Evolutionary conservation across 2,329 filamentous ascomycete species (phyloP).

Genomic region (Monosporascus sp.): DNA sequence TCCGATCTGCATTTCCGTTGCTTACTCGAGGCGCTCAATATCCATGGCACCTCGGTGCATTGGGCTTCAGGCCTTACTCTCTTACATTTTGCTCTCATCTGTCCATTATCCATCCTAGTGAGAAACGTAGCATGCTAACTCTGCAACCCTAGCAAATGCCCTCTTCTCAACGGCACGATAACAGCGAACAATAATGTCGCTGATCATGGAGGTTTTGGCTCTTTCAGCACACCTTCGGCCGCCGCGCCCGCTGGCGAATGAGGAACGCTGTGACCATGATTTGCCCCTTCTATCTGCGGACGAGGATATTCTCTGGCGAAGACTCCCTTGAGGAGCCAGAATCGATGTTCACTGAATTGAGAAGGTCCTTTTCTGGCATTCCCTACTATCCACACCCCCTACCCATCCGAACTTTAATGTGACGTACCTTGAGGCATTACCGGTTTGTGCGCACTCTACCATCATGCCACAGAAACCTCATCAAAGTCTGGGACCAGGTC

Average conservation of each 20-base stretch:
- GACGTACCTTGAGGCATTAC: too few species aligned
- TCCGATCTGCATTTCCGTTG: not conserved
- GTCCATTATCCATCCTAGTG: not conserved
- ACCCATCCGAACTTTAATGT: too few species aligned
- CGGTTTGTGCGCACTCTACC: too few species aligned
- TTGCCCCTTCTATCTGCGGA: not conserved
- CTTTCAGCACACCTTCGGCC: slow-evolving; percentile 38
- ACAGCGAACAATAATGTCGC: slow-evolving; percentile 52
- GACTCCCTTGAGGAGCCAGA: too few species aligned
- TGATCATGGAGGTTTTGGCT: slow-evolving; percentile 55
- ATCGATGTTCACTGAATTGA: too few species aligned
- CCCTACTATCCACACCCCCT: too few species aligned
- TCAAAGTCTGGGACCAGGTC: too few species aligned
- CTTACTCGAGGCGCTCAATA: too few species aligned
- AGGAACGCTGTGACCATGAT: not conserved
- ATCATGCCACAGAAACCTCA: too few species aligned
- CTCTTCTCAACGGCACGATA: slow-evolving; percentile 78
- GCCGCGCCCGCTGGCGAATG: slow-evolving; percentile 12
- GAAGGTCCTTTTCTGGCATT: too few species aligned
- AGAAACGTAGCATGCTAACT: slow-evolving; percentile 21
- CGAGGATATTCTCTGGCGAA: not conserved
- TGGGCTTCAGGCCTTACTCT: not conserved
- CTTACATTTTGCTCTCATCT: slow-evolving; percentile 1
- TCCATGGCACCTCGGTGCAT: too few species aligned
- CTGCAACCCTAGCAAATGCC: slow-evolving; percentile 51